Evolutionary conservation across 2,329 filamentous ascomycete genomes (phyloP), one percentile per base, ranked within the genome.

Genomic region (Pezicula radicicola): DNA sequence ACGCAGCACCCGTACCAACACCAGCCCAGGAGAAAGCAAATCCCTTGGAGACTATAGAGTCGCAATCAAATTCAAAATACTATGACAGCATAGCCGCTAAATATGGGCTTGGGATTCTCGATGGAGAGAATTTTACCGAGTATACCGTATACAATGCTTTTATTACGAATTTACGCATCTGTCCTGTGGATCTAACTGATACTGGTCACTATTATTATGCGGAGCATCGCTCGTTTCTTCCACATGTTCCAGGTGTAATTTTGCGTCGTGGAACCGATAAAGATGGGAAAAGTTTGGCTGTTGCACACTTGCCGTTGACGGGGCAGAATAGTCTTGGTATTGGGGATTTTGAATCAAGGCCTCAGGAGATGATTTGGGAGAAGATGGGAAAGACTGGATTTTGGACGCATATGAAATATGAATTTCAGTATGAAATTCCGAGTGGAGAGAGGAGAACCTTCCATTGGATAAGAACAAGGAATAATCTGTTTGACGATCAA

Each of bases 391-490:
- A 55, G 19, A 50, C 40, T 2, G 56, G 55, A 13, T 62, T 62
- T 15, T 62, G 60, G 60, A 62, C 60, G 36, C 60, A 62, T 27
- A 62, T 60, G 58, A 51, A 49, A 33, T 62, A 62, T 46, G 54
- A 55, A 30, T 60, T 62, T 53, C 51, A 50, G 37, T 50, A 50
- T 49, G 53, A 55, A 35, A 10, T 54, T 3, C 39, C 36, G 5
- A 36, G 40, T 43, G 56, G 58, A 8, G 44, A 48, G 25, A 48
- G 46, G 28, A 57, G 49, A 42, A 46, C 30, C 6, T 62, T 62
- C 33, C 42, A 56, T 28, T 62, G 60, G 60, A 58, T 60, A 19
- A 37, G 60, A 46, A 62, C 60, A 37, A 54, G 56, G 44, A 62
- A 60, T 52, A 60, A 59, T 49, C 27, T 60, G 12, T 16, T 58